A percentile compares a stretch with the other conserved stretches of the same genome.
Evolutionary conservation across 768 basidiomycete genomes (phyloP).

Genomic region (Panaeolus cyanescens): DNA sequence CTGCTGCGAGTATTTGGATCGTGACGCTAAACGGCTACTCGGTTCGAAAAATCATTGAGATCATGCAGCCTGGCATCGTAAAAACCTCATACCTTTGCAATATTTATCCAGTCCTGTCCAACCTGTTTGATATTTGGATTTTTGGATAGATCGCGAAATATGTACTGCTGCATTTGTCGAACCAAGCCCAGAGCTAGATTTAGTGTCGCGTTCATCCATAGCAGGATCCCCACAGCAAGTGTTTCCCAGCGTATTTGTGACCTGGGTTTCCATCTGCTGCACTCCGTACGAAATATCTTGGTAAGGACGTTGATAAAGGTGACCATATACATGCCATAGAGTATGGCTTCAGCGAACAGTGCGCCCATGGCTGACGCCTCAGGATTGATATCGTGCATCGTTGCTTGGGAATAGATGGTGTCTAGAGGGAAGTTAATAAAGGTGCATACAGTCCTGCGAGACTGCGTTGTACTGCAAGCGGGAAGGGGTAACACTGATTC

Average conservation of each 20-base stretch:
- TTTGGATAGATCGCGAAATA: neutral
- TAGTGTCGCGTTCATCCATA: conserved; percentile 1
- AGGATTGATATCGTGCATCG: neutral
- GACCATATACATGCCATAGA: conserved; percentile 15
- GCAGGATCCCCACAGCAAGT: neutral
- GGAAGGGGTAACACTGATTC: neutral
- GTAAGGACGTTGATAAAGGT: conserved; percentile 7
- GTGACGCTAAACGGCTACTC: neutral
- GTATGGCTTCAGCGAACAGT: conserved; percentile 13
- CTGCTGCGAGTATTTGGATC: conserved; percentile 8
- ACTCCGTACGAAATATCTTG: neutral
- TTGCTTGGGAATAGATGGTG: neutral
- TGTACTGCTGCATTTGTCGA: neutral
- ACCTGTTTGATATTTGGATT: neutral
- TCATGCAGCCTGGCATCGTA: neutral
- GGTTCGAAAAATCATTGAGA: neutral
- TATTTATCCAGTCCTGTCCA: neutral
- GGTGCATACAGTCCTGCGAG: neutral
- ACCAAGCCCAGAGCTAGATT: neutral
- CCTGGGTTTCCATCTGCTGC: neutral
- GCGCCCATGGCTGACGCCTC: conserved; percentile 3
- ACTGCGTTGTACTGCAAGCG: neutral
- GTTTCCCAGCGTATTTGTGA: neutral
- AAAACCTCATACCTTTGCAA: neutral
- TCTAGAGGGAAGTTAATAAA: neutral